phyloP scores from a whole-genome alignment of 176 grass and related monocot species.

The Pharus latifolius region DNA sequence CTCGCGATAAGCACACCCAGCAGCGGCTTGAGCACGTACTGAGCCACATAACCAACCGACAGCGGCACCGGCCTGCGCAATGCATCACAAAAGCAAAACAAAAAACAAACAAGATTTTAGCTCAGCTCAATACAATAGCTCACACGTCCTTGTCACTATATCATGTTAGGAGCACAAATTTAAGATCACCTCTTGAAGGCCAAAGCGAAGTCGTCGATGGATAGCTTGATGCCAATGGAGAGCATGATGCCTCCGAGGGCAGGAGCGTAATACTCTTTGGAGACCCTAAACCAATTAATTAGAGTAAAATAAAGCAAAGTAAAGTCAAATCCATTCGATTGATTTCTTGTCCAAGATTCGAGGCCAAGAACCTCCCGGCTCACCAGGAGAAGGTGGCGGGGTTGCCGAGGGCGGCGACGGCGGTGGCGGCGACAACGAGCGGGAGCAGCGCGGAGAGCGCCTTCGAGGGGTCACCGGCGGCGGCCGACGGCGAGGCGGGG shows the following conservation, averaged over 20 bases:
- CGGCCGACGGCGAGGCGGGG: neutral
- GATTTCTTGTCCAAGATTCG: neutral
- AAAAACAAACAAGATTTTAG: conserved; percentile 3
- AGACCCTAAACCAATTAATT: conserved; percentile 40
- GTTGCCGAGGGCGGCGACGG: conserved; percentile 58
- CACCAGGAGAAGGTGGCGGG: conserved; percentile 81
- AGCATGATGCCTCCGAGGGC: conserved; percentile 89
- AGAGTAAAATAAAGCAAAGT: neutral
- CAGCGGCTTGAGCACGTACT: conserved; percentile 72
- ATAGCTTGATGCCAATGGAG: conserved; percentile 84
- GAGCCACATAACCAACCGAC: conserved; percentile 60
- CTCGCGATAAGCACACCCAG: conserved; percentile 71
- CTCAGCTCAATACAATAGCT: neutral
- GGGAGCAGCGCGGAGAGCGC: conserved; percentile 60
- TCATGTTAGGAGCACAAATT: neutral
- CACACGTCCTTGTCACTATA: neutral
- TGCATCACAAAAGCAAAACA: conserved; percentile 2
- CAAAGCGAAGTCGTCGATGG: conserved; percentile 78
- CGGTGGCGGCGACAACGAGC: conserved; percentile 66
- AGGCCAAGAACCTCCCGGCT: conserved; percentile 3
- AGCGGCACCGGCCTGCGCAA: conserved; percentile 62
- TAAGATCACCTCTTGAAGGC: conserved; percentile 54
- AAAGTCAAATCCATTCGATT: neutral
- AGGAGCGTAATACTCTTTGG: conserved; percentile 82
- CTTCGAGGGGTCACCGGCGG: conserved; percentile 37